Evolutionary conservation across 352 stramenopile genomes (phyloP), one percentile per base, ranked within the genome.

Genomic region (Thalassiosira delicatula): DNA sequence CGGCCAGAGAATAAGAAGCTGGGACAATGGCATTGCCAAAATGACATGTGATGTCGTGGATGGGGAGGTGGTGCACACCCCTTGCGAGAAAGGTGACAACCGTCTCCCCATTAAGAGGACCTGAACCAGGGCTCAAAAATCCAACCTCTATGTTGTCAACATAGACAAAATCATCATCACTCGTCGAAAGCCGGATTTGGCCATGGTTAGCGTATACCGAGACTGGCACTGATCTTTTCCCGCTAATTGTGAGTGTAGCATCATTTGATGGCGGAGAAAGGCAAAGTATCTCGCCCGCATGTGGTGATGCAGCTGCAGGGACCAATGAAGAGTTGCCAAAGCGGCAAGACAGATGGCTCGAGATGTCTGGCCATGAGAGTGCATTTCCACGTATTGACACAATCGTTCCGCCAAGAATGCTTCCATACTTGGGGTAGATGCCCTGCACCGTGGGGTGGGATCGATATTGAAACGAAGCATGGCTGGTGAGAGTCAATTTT

Each of bases 241-340:
- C 40, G 54, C 9, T 40, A 63, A 8, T 17, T 7, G 23, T 27
- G 4, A 53, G 27, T 21, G 29, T 49, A 62, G 54, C 69, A 44
- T 77, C 14, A 46, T 62, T 56, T 46, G 57, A 29, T 21, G 73
- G 44, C 62, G 84, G 80, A 8, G 84, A 79, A 33, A 67, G 46
- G 61, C 81, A 86, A 21, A 63, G 57, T 65, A 90, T 8, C 23
- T 57, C 49, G n/a, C 72, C 35, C n/a, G 54, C 57, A 62, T 79
- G 51, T 25, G 56, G 14, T 63, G 70, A 74, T 14, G 30, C 5
- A 35, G 61, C 49, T 53, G 71, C 69, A 54, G 77, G 42, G 33
- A 80, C 53, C 0, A 87, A 35, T 3, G 70, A 63, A 37, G 76
- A 86, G 73, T 89, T 81, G 4, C 84, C 84, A 67, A 89, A 89